Conservation (phyloP, 257 asterid species). For the Osmanthus fragrans region DNA sequence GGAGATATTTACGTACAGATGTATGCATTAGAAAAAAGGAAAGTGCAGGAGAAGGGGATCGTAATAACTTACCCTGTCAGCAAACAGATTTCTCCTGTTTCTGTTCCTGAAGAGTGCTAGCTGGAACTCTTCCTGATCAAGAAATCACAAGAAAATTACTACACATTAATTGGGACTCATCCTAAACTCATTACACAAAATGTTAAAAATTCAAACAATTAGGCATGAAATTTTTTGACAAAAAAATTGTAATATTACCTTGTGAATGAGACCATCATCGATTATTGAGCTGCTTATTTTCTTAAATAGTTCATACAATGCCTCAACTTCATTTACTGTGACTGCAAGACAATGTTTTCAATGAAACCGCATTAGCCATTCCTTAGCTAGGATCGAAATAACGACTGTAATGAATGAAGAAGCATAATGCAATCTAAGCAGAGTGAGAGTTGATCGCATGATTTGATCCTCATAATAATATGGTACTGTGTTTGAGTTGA, state of each 20-base stretch:
- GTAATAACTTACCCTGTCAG: conserved; percentile 68
- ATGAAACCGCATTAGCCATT: conserved; percentile 8
- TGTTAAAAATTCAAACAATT: neutral
- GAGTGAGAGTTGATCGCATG: too few relatives aligned
- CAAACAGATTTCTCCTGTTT: conserved; percentile 69
- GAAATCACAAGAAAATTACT: neutral
- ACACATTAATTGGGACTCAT: neutral
- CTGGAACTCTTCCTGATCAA: conserved; percentile 87
- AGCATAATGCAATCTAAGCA: neutral
- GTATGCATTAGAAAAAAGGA: neutral
- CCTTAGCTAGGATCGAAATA: neutral
- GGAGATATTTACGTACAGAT: neutral
- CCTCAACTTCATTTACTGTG: conserved; percentile 88
- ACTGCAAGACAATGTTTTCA: conserved; percentile 43
- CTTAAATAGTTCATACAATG: conserved; percentile 71
- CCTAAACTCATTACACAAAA: neutral
- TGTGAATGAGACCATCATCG: conserved; percentile 89
- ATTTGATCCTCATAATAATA: neutral
- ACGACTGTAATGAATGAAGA: neutral
- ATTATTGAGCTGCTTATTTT: conserved; percentile 80
- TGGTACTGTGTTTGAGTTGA: too few relatives aligned
- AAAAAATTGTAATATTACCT: conserved; percentile 42
- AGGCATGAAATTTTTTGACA: neutral
- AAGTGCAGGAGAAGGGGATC: neutral
- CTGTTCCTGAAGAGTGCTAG: conserved; percentile 79